Conservation (phyloP, 352 stramenopile species). For the Globisporangium camurandrum region DNA sequence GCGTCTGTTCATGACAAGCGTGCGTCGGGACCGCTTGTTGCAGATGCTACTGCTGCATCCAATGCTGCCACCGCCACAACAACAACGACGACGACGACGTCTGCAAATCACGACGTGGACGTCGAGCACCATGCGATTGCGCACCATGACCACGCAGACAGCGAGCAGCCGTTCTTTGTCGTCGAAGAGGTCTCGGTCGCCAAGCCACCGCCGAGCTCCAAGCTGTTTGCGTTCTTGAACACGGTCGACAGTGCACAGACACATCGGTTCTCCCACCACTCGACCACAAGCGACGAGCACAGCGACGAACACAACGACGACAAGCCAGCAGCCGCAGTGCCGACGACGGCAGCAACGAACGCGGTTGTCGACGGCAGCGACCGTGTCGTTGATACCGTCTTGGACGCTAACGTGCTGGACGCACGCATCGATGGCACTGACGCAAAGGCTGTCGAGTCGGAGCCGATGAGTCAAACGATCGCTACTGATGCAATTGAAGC, state of each 20-base stretch:
- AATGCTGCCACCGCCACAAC: neutral
- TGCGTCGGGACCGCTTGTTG: no score
- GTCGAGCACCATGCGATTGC: constrained; percentile 13
- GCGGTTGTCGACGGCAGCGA: neutral
- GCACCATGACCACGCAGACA: constrained; percentile 17
- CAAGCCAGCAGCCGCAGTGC: constrained; percentile 9
- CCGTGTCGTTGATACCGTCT: constrained; percentile 2
- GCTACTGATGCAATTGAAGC: no score
- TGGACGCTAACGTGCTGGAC: constrained; percentile 2
- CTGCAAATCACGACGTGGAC: neutral
- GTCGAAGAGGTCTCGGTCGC: constrained; percentile 23
- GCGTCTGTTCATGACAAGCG: no score
- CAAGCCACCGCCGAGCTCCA: constrained; percentile 24
- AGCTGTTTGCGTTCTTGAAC: constrained; percentile 48
- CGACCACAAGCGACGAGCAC: no score
- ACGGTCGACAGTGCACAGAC: constrained; percentile 25
- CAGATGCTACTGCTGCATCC: neutral
- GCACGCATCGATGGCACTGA: no score
- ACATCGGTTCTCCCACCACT: constrained; percentile 10
- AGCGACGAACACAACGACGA: no score
- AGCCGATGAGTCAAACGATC: no score
- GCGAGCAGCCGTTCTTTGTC: constrained; percentile 29
- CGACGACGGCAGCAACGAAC: neutral
- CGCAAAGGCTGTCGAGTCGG: no score
- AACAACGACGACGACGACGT: neutral